Evolutionary conservation across 2,329 filamentous ascomycete genomes (phyloP), one percentile per base, ranked within the genome.

Genomic region (Talaromyces funiculosus): DNA sequence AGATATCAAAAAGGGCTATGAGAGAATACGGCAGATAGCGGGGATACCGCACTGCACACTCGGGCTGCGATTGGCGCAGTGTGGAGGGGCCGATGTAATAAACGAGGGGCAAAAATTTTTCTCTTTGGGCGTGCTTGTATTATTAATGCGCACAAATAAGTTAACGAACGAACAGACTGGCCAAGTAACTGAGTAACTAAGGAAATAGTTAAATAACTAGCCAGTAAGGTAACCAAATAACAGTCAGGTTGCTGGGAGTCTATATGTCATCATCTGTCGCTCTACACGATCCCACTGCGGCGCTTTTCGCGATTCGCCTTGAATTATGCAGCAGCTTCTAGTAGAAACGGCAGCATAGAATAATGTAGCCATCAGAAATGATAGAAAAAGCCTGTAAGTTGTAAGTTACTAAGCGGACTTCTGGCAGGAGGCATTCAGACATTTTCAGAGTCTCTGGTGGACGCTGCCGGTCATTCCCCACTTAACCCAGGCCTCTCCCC

Each of bases 381-480:
- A 33, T 33, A 12, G 8, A 33, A 12, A 33, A 3, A 12, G 31
- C 31, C n/a, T 18, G n/a, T 18, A 40, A 40, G n/a, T n/a, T n/a
- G n/a, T 18, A 38, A 37, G 3, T 12, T 37, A 38, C 14, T 38
- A n/a, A 38, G 35, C 35, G 35, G 35, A 38, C 35, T 38, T 16
- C 37, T 33, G 31, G 12, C 31, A 33, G 31, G 12, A 12, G 31
- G 31, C 31, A 33, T 22, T 45, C 40, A 51, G 4, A 18, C 4
- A 18, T n/a, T n/a, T n/a, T n/a, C 29, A 20, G 47, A 20, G n/a
- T n/a, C n/a, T n/a, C n/a, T 29, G 18, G 29, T 26, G 35, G 47
- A 24, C 37, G 31, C 33, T 61, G 53, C 55, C 42, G 40, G 22
- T 24, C 24, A 54, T 61, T 65, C 64, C 69, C 70, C 70, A 68